These are phyloP conservation scores for Aspergillus hancockii DNA, from an alignment of 495 filamentous ascomycete species.

Conservation along the genomic window DNA sequence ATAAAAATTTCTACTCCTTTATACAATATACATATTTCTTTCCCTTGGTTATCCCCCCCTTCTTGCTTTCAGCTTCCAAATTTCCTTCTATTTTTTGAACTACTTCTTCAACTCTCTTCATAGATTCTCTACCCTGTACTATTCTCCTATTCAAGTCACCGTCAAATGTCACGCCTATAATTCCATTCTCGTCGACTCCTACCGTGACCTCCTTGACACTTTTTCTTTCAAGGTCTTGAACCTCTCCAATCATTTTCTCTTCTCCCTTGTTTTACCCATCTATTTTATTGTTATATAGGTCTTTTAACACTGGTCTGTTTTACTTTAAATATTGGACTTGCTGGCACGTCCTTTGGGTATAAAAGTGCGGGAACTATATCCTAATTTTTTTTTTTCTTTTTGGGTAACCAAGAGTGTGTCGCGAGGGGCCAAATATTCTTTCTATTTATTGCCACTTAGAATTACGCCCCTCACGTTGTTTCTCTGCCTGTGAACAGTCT, in stretches of 20 bases:
- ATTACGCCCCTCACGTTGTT: background rate
- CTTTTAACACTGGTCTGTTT: background rate
- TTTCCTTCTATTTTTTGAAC: background rate
- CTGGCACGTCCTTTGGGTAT: background rate
- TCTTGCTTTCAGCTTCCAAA: background rate
- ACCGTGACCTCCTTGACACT: background rate
- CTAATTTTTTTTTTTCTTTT: background rate
- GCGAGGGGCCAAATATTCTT: background rate
- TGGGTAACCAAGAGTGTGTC: background rate
- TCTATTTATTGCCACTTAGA: background rate
- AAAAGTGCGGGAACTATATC: background rate
- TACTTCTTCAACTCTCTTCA: background rate
- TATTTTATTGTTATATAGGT: background rate
- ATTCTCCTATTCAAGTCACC: constrained; percentile 1
- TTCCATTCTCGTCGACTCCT: background rate
- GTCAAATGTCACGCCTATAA: background rate
- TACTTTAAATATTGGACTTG: background rate
- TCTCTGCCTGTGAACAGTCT: background rate
- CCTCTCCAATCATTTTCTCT: background rate
- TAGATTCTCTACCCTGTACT: background rate
- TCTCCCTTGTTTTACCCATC: background rate
- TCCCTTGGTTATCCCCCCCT: no score
- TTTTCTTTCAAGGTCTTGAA: constrained; percentile 7
- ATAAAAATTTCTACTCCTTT: background rate
- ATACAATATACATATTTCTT: background rate